Conservation (phyloP, 108 stramenopile genomes). For the Schizochytrium sp. region DNA sequence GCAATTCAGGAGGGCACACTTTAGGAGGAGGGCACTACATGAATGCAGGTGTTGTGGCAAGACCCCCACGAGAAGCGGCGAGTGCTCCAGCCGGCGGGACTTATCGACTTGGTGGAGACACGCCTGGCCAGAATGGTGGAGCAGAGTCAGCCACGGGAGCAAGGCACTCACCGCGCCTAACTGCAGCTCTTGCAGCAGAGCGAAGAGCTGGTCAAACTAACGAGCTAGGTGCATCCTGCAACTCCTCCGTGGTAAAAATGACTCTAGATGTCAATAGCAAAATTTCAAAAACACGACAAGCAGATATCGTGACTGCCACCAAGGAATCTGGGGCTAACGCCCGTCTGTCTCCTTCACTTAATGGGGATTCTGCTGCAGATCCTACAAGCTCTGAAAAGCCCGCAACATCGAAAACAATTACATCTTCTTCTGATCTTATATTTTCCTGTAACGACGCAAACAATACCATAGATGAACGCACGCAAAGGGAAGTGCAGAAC, state of each 20-base stretch:
- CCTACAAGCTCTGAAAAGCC: not conserved
- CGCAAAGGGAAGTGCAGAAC: not conserved
- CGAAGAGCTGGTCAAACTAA: not conserved
- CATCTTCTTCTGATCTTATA: not conserved
- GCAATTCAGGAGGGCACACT: slow-evolving; percentile 58
- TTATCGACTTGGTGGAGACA: not conserved
- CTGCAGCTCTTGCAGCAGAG: slow-evolving; percentile 17
- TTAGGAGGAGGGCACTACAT: slow-evolving; percentile 8
- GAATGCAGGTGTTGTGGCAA: not conserved
- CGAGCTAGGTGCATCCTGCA: too few species aligned
- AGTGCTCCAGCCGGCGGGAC: not conserved
- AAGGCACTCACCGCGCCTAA: not conserved
- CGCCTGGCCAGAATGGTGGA: not conserved
- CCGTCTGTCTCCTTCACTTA: too few species aligned
- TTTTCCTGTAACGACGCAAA: not conserved
- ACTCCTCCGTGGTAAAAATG: too few species aligned
- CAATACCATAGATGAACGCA: not conserved
- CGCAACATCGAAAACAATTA: not conserved
- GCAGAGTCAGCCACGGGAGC: not conserved
- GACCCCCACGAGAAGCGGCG: not conserved
- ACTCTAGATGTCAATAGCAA: too few species aligned
- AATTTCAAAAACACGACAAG: too few species aligned
- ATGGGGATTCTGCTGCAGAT: too few species aligned
- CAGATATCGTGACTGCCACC: too few species aligned
- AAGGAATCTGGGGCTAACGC: too few species aligned